Conservation (phyloP, 2,329 filamentous ascomycete species). For the Paraphoma chrysanthemicola region DNA sequence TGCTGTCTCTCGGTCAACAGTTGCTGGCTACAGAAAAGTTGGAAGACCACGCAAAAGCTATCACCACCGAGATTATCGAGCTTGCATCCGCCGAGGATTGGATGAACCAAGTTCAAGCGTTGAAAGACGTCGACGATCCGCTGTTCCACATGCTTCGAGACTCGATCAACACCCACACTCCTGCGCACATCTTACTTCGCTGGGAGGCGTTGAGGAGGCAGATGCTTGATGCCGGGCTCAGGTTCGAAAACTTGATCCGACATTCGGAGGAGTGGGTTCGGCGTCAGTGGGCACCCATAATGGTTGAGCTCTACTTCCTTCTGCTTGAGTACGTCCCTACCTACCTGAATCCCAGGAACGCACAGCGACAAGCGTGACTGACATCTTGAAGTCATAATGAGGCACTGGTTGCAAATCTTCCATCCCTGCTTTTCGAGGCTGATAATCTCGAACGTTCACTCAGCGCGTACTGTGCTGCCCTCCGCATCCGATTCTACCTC, state of each 20-base stretch:
- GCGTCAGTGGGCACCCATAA: background rate
- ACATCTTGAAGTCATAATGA: background rate
- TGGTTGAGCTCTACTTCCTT: constrained; percentile 8
- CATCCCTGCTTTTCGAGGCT: background rate
- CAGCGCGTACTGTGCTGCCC: constrained; percentile 7
- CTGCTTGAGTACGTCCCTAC: constrained; percentile 6
- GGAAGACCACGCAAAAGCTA: background rate
- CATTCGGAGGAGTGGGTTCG: constrained; percentile 2
- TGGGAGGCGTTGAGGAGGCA: constrained; percentile 2
- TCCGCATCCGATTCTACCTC: constrained; percentile 12
- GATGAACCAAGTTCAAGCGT: background rate
- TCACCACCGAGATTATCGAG: background rate
- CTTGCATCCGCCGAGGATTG: background rate
- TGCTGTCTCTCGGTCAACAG: background rate
- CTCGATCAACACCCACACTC: constrained; percentile 6
- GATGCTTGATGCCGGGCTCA: background rate
- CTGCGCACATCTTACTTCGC: constrained; percentile 4
- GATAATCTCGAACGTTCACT: constrained; percentile 3
- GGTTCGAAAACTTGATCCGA: constrained; percentile 2
- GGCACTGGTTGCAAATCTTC: background rate
- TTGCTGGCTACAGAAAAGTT: background rate
- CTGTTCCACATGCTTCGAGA: constrained; percentile 10
- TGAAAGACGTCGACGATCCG: constrained; percentile 1
- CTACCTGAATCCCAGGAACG: too few relatives aligned
- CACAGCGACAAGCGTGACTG: background rate